Conservation (phyloP, 345 rosid species). For the Laguncularia racemosa region DNA sequence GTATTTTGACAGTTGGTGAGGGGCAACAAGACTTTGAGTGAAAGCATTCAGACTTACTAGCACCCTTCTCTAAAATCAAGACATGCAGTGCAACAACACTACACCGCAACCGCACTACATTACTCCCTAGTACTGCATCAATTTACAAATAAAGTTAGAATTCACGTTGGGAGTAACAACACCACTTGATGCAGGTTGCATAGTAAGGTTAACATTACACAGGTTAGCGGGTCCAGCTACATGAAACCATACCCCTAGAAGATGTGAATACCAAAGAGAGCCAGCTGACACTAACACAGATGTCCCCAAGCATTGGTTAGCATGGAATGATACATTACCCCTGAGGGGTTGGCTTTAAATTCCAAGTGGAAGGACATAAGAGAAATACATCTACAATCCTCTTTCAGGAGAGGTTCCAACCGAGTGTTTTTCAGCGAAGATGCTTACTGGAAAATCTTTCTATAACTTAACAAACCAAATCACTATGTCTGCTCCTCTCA, state of each 20-base stretch:
- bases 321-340: too few species aligned
- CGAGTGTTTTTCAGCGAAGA: conserved; percentile 92
- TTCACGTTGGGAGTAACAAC: conserved; percentile 17
- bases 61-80: conserved; percentile 47
- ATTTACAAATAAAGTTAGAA: conserved; percentile 35
- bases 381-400: conserved; percentile 91
- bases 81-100: conserved; percentile 53
- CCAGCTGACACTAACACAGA: too few species aligned
- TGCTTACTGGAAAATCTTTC: conserved; percentile 70
- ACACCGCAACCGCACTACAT: conserved; percentile 36
- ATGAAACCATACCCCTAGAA: too few species aligned
- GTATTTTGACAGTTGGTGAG: conserved; percentile 42
- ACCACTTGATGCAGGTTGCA: conserved; percentile 12
- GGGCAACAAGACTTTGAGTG: conserved; percentile 16
- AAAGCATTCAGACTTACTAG: conserved; percentile 11
- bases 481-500: conserved; percentile 14
- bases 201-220: conserved; percentile 7
- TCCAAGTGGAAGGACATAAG: conserved; percentile 99
- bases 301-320: too few species aligned
- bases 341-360: conserved; percentile 76
- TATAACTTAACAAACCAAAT: conserved; percentile 31
- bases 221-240: too few species aligned
- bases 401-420: conserved; percentile 93
- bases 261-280: too few species aligned
- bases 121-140: conserved; percentile 22